Base-by-base conservation (phyloP, 108 stramenopile genomes). In the Stephanodiscus triporus region DNA sequence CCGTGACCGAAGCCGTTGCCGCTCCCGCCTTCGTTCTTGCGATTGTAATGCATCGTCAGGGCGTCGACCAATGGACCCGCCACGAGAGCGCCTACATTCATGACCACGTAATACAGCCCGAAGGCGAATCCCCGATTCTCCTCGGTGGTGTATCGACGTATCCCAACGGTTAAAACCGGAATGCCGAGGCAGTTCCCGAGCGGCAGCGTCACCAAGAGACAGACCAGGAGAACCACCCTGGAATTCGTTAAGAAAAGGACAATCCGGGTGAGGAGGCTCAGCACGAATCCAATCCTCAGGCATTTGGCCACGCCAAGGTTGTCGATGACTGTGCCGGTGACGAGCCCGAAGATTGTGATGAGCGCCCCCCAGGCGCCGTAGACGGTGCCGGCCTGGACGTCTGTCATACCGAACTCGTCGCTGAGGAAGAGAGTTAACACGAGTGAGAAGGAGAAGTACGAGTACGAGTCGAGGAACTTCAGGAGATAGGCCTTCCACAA, bases 71-170 rank as follows among this genome's bases (percentile, higher is more conserved):
- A 65, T 6, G 88, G 86, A 6, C 93, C 89, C 29, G 81, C 80
- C 16, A 91, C 29, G 61, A 95, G 54, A 13, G 90, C 94, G 0
- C 89, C 94, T n/a, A 92, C 54, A 68, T 95, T 95, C 89, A 95
- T 91, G 10, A 91, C 72, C 3, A 90, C 88, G 69, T 91, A 91
- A 66, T 89, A 95, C 42, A 95, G 62, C 14, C 94, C 94, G 74
- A 91, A 95, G 9, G 91, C 91, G 80, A 95, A 95, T 10, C 94
- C 90, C 45, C 89, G 78, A 71, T 87, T 86, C 22, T 72, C 58
- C 14, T 77, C 75, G 20, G 71, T 85, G 3, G 87, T 88, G 64
- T 90, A 90, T 62, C 87, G 60, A 23, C 89, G 86, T 49, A 90
- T 79, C 2, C 87, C 89, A 30, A 85, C 86, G 32, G 81, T 85